Evolutionary conservation across 2,329 filamentous ascomycete species (phyloP), one percentile per base, ranked within the genome.

Genomic region (Aspergillus nomiae): DNA sequence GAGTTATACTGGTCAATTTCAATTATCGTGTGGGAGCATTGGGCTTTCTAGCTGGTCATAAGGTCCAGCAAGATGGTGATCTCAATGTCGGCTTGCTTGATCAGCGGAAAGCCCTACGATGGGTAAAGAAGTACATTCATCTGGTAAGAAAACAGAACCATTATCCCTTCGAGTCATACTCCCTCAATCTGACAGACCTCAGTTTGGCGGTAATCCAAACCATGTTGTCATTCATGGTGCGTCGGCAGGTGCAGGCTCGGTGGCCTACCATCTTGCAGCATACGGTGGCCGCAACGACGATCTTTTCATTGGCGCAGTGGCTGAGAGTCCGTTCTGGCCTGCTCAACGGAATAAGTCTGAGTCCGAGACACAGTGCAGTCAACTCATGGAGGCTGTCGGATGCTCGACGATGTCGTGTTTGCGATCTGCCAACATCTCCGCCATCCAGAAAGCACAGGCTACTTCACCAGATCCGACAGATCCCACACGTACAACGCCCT

Each of bases 21-120:
- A 92, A 92, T 75, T 92, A 93, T 73, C 83, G 88, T 8, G 85
- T 90, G 8, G 87, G 87, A 0, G 76, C 86, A 0, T 85, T 85
- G 68, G 89, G 88, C 0, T 91, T 90, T 67, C 79, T 91, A 1
- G 84, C 86, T 0, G 83, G 86, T 54, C 82, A 86, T 45, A 78
- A 83, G 34, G 80, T 90, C 11, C 81, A 82, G 43, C 71, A 77
- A 6, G 77, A 86, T 65, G 88, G 88, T 0, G 81, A 84, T 56
- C 78, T 90, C 10, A 91, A 91, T 69, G 86, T 78, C 2, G 89
- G 89, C 0, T 73, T 91, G 9, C 78, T 89, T 3, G 89, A 91
- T 68, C 87, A 90, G 75, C 80, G 87, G 21, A 81, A 85, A 30
- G 78, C 85, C 2, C 73, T 91, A 53, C 71, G 84, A 56, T 91